Percentiles rank a stretch among this genome's conserved stretches.
Evolutionary conservation across 805 yeast genomes (phyloP).

Genomic region (Saccharomycopsis amapae): DNA sequence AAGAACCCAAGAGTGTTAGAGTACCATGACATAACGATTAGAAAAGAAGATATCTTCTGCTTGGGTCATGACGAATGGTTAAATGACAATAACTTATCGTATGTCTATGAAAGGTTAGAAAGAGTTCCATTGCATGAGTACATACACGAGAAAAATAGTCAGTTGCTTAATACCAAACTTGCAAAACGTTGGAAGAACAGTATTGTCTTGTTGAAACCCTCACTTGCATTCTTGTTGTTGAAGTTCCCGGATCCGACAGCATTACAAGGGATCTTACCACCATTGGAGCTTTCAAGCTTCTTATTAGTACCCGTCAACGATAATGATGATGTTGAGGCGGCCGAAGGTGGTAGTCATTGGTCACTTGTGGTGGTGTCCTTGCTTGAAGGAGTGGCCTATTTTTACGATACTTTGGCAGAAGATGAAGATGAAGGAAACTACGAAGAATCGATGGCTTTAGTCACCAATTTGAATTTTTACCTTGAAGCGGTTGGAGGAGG

Average conservation of each 20-base stretch:
- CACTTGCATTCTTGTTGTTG: slow-evolving; percentile 55
- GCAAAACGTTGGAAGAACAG: slow-evolving; percentile 21
- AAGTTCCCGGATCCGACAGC: slow-evolving; percentile 40
- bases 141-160: slow-evolving; percentile 1
- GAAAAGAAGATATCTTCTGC: slow-evolving; percentile 50
- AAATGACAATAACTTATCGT: slow-evolving; percentile 60
- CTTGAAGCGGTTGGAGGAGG: slow-evolving; percentile 23
- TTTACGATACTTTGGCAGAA: slow-evolving; percentile 50
- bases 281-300: slow-evolving; percentile 37
- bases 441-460: slow-evolving; percentile 21
- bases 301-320: slow-evolving; percentile 66
- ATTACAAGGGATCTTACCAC: slow-evolving; percentile 40
- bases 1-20: slow-evolving; percentile 28
- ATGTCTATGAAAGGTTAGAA: slow-evolving; percentile 52
- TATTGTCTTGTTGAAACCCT: slow-evolving; percentile 45
- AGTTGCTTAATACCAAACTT: slow-evolving; percentile 23
- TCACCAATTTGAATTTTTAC: slow-evolving; percentile 24
- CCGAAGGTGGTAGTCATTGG: slow-evolving; percentile 75
- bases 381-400: slow-evolving; percentile 39
- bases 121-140: slow-evolving; percentile 27
- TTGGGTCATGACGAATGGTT: slow-evolving; percentile 65
- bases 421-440: slow-evolving; percentile 30
- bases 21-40: slow-evolving; percentile 50
- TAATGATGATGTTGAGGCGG: slow-evolving; percentile 49
- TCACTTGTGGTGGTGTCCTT: slow-evolving; percentile 49